These are phyloP conservation scores for Calocybe gambosa DNA, from an alignment of 1,284 basidiomycete genomes.

Conservation along the genomic window DNA sequence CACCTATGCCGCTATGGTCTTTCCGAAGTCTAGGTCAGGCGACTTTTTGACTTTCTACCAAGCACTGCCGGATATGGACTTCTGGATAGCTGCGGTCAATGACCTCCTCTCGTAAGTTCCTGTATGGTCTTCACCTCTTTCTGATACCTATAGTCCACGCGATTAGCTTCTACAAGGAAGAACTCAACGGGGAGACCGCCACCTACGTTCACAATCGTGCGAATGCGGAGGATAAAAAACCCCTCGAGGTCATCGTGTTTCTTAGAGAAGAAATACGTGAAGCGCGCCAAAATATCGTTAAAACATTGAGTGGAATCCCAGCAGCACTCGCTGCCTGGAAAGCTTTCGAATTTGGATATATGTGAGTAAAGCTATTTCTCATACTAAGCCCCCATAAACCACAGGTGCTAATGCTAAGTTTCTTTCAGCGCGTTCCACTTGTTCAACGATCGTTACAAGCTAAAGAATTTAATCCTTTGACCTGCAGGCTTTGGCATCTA, in stretches of 20 bases:
- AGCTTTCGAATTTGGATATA: not conserved
- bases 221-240: not conserved
- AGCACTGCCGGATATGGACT: constrained; percentile 7
- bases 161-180: constrained; percentile 11
- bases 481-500: too few species aligned
- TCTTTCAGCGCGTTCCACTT: not conserved
- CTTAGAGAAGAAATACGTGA: constrained; percentile 3
- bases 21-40: constrained; percentile 7
- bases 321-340: not conserved
- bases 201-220: constrained; percentile 12
- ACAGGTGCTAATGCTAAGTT: not conserved
- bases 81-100: not conserved
- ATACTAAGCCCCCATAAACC: not conserved
- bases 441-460: not conserved
- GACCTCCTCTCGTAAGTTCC: not conserved
- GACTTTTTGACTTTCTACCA: constrained; percentile 3
- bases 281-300: constrained; percentile 3
- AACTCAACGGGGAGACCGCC: constrained; percentile 6
- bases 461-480: not conserved
- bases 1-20: not conserved
- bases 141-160: not conserved
- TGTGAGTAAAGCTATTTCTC: not conserved
- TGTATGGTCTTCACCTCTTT: constrained; percentile 3
- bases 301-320: not conserved
- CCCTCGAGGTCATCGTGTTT: constrained; percentile 1